These are phyloP conservation scores for Letharia columbiana DNA, from an alignment of 495 filamentous ascomycete species.

Conservation along the genomic window DNA sequence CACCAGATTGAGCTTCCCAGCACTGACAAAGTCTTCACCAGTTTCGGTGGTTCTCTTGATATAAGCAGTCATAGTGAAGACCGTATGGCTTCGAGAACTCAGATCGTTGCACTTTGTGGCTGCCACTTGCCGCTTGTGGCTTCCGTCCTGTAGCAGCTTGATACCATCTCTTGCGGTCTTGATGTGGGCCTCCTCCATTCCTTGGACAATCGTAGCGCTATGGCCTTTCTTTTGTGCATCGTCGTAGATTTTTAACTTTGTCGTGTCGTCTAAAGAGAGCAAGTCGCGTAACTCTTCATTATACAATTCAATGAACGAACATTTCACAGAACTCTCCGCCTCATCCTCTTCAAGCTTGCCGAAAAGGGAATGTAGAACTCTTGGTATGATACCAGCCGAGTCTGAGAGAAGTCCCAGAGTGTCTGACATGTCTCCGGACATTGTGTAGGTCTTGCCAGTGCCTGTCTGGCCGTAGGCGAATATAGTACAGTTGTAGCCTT, in stretches of 20 bases:
- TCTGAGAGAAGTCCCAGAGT: conserved; percentile 78
- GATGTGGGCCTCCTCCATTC: conserved; percentile 94
- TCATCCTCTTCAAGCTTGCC: conserved; percentile 66
- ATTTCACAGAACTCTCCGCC: conserved; percentile 86
- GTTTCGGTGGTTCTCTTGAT: conserved; percentile 73
- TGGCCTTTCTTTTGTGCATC: conserved; percentile 77
- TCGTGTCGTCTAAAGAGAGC: conserved; percentile 66
- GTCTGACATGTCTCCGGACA: conserved; percentile 95
- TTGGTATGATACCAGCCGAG: conserved; percentile 86
- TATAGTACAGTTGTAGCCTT: conserved; percentile 96
- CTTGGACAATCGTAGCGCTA: conserved; percentile 75
- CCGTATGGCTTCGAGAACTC: conserved; percentile 88
- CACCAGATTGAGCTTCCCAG: conserved; percentile 91
- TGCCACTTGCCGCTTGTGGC: conserved; percentile 88
- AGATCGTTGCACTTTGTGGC: conserved; percentile 98
- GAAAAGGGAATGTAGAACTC: conserved; percentile 79
- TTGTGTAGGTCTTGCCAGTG: conserved; percentile 97
- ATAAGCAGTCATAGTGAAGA: conserved; percentile 88
- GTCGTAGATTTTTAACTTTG: conserved; percentile 92
- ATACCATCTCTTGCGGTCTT: conserved; percentile 77
- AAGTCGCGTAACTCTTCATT: conserved; percentile 94
- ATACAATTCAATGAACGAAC: conserved; percentile 97
- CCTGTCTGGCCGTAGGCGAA: conserved; percentile 98
- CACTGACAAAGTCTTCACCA: conserved; percentile 84
- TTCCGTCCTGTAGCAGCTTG: conserved; percentile 79